These are phyloP conservation scores for Zygotorulaspora florentina DNA, from an alignment of 805 yeast genomes.

Conservation along the genomic window DNA sequence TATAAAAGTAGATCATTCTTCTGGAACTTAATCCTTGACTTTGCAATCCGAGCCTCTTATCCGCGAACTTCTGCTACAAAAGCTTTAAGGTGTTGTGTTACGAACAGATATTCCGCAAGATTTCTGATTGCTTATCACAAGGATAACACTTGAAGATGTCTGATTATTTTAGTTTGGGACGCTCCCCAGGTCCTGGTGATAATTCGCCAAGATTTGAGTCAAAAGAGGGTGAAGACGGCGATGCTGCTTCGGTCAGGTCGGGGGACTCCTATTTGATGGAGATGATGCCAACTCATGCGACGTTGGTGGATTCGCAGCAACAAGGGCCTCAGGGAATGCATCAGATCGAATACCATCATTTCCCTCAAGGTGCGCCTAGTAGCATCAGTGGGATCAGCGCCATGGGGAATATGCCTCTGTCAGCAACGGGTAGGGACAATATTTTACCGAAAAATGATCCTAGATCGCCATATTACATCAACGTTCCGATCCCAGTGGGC, in stretches of 20 bases:
- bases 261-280: neutral
- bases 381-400: slow-evolving; percentile 9
- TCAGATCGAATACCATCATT: neutral
- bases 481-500: slow-evolving; percentile 35
- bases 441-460: slow-evolving; percentile 29
- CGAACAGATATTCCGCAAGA: neutral
- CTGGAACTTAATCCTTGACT: neutral
- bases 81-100: neutral
- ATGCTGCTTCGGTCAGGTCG: neutral
- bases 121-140: neutral
- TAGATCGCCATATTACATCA: slow-evolving; percentile 33
- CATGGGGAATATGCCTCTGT: slow-evolving; percentile 4
- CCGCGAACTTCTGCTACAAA: neutral
- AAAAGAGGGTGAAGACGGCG: neutral
- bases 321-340: neutral
- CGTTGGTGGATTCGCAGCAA: neutral
- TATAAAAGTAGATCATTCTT: neutral
- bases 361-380: slow-evolving; percentile 1
- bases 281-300: neutral
- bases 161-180: slow-evolving; percentile 23
- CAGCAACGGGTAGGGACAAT: slow-evolving; percentile 6
- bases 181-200: slow-evolving; percentile 6
- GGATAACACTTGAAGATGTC: slow-evolving; percentile 14
- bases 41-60: too few relatives aligned
- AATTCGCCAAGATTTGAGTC: neutral